phyloP scores from a whole-genome alignment of 176 grass and related monocot genomes.

The Guadua angustifolia region DNA sequence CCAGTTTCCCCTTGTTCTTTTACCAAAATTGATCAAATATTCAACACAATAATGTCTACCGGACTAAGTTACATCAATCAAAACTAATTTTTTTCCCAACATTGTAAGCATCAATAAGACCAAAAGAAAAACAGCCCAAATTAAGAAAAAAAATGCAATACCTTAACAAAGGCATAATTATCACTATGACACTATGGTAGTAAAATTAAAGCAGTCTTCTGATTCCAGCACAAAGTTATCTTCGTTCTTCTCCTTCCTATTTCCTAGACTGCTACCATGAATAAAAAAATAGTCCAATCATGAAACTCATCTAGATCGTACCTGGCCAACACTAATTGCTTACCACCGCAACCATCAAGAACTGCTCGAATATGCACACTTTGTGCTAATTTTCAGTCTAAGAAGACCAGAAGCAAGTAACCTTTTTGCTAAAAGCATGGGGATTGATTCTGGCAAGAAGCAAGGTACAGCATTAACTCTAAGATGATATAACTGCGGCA shows the following conservation, averaged over 20 bases:
- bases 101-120: not conserved
- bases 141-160: not conserved
- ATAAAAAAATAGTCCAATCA: not conserved
- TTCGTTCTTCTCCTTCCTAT: not conserved
- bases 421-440: not conserved
- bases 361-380: not conserved
- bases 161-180: not conserved
- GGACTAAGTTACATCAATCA: not conserved
- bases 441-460: not conserved
- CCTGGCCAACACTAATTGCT: not conserved
- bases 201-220: not conserved
- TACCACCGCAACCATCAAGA: not conserved
- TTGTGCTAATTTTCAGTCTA: not conserved
- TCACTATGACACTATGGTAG: not conserved
- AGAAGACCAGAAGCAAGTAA: not conserved
- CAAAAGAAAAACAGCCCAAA: not conserved
- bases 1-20: too few species aligned
- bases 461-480: not conserved
- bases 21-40: too few species aligned
- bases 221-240: not conserved
- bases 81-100: constrained; percentile 10
- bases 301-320: not conserved
- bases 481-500: not conserved
- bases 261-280: not conserved
- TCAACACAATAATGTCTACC: too few species aligned